Conservation (phyloP, 306 rosid species). For the Dalbergia cultrata region DNA sequence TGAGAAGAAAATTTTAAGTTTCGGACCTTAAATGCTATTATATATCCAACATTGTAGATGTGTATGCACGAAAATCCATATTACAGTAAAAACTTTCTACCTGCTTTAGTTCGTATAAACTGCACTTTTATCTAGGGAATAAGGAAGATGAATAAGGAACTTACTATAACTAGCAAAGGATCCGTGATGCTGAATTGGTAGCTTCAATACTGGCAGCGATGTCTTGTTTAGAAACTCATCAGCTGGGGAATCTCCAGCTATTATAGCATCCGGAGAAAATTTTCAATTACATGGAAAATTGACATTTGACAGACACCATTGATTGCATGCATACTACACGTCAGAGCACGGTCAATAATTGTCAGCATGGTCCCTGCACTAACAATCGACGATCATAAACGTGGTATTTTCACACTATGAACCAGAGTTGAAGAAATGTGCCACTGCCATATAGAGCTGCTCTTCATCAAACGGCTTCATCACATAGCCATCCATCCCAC, state of each 20-base stretch:
- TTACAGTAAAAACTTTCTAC: constrained; percentile 18
- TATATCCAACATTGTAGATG: constrained; percentile 3
- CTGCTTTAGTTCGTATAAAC: constrained; percentile 16
- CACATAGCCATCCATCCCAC: constrained; percentile 95
- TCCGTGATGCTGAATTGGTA: constrained; percentile 38
- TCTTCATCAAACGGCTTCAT: constrained; percentile 92
- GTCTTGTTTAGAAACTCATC: constrained; percentile 16
- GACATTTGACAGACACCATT: background rate
- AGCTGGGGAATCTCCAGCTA: constrained; percentile 31
- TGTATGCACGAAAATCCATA: constrained; percentile 3
- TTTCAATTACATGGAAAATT: constrained; percentile 17
- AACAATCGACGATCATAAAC: constrained; percentile 22
- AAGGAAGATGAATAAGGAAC: constrained; percentile 31
- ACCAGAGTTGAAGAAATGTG: constrained; percentile 63
- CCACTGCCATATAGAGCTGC: constrained; percentile 74
- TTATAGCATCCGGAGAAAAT: constrained; percentile 29
- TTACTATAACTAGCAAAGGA: constrained; percentile 42
- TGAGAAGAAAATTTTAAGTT: background rate
- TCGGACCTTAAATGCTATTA: background rate
- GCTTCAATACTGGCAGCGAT: constrained; percentile 35
- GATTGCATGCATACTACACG: constrained; percentile 26
- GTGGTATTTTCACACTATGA: constrained; percentile 39
- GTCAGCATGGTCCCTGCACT: constrained; percentile 39
- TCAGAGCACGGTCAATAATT: constrained; percentile 31
- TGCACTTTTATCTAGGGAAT: constrained; percentile 7